Percentiles rank a stretch among this genome's conserved stretches.
Evolutionary conservation across 139 green algal genomes (phyloP).

Genomic region (Marvania coccoides): DNA sequence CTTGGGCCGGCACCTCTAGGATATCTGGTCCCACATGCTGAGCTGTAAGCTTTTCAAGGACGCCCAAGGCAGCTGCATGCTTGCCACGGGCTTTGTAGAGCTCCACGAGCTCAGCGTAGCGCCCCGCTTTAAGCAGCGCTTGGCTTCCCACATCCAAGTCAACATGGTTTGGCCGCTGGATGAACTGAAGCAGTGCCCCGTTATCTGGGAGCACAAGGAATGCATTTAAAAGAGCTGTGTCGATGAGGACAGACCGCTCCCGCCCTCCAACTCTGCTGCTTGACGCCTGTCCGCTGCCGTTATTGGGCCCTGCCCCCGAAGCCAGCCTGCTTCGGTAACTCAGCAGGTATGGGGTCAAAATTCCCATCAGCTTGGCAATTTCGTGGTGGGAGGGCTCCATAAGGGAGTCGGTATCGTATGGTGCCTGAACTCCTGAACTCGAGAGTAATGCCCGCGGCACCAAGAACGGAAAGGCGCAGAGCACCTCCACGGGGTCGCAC

Average conservation of each 20-base stretch:
- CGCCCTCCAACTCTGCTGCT: neutral
- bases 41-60: slow-evolving; percentile 58
- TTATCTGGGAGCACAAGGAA: slow-evolving; percentile 65
- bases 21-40: slow-evolving; percentile 31
- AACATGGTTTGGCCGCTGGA: slow-evolving; percentile 55
- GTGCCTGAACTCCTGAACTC: neutral
- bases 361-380: slow-evolving; percentile 27
- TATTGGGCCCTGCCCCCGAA: neutral
- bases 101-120: slow-evolving; percentile 78
- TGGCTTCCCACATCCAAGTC: slow-evolving; percentile 51
- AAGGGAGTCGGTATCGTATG: neutral
- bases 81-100: slow-evolving; percentile 53
- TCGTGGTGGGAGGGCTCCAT: slow-evolving; percentile 26
- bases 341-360: slow-evolving; percentile 66
- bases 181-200: slow-evolving; percentile 62
- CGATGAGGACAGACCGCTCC: slow-evolving; percentile 43
- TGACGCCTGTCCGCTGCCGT: neutral
- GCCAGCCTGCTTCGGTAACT: slow-evolving; percentile 59
- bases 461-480: slow-evolving; percentile 59
- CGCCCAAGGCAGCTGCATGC: slow-evolving; percentile 50
- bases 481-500: slow-evolving; percentile 42
- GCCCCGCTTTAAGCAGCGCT: slow-evolving; percentile 30
- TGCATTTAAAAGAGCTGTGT: slow-evolving; percentile 71
- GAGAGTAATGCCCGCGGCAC: slow-evolving; percentile 22
- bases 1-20: slow-evolving; percentile 17